A percentile compares a stretch with the other conserved stretches of the same genome.
phyloP scores from a whole-genome alignment of 495 filamentous ascomycete genomes.

The Aspergillus indologenus region DNA sequence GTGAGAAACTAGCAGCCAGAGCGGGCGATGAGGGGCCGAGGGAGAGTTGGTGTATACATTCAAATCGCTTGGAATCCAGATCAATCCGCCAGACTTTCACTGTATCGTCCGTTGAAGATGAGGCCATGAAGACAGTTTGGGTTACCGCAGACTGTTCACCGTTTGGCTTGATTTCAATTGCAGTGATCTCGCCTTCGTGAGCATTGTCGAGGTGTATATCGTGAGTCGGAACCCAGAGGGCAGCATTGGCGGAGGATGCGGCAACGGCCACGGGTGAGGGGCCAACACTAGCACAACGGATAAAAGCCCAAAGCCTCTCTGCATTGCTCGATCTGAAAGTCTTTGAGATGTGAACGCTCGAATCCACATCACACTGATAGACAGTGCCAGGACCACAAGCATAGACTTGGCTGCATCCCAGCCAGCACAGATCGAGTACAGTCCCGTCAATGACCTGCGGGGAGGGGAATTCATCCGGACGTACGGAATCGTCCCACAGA shows the following conservation, averaged over 20 bases:
- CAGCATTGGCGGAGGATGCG: constrained; percentile 31
- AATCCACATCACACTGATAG: constrained; percentile 44
- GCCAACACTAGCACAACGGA: constrained; percentile 31
- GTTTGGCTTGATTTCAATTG: constrained; percentile 43
- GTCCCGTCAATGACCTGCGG: constrained; percentile 38
- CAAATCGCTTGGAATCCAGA: constrained; percentile 55
- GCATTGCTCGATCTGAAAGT: constrained; percentile 30
- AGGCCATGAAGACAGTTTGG: constrained; percentile 39
- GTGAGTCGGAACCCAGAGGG: constrained; percentile 47
- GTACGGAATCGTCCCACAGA: constrained; percentile 44
- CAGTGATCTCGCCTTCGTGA: constrained; percentile 47
- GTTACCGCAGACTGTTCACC: constrained; percentile 19
- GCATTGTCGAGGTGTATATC: constrained; percentile 39
- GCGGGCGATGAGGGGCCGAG: constrained; percentile 51
- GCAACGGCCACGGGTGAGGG: constrained; percentile 33
- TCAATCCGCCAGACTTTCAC: constrained; percentile 70
- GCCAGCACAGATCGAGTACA: constrained; percentile 41
- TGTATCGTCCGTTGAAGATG: constrained; percentile 55
- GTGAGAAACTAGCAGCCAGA: constrained; percentile 63
- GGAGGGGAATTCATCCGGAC: constrained; percentile 41
- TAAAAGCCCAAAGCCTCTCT: constrained; percentile 37
- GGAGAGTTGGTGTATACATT: constrained; percentile 47
- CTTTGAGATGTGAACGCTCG: constrained; percentile 36
- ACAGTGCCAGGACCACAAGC: constrained; percentile 41
- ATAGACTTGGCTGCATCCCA: constrained; percentile 31